Evolutionary conservation across 2,329 filamentous ascomycete genomes (phyloP).

Genomic region (Verticillium dahliae): DNA sequence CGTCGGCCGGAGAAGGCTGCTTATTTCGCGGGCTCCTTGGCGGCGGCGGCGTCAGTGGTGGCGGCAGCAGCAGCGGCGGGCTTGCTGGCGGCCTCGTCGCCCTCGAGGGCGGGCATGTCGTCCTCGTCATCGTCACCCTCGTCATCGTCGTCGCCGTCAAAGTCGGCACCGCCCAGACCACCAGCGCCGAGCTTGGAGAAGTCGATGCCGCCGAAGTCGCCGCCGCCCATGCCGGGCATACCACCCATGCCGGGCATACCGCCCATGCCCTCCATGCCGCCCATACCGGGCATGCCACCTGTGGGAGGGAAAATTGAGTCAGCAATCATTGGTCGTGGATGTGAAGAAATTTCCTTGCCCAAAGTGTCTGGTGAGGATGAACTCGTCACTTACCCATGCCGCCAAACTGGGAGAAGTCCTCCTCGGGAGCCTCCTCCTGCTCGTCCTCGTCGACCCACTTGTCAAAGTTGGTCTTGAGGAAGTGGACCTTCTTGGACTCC

Average conservation of each 20-base stretch:
- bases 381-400: conserved; percentile 51
- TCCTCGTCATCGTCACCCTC: conserved; percentile 62
- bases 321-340: background rate
- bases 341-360: background rate
- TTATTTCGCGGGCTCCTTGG: conserved; percentile 10
- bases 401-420: conserved; percentile 65
- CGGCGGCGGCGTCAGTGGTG: conserved; percentile 4
- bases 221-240: conserved; percentile 38
- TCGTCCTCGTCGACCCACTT: conserved; percentile 99
- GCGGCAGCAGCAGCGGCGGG: conserved; percentile 18
- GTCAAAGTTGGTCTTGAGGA: conserved; percentile 97
- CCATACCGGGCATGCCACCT: conserved; percentile 52
- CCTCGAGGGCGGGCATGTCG: conserved; percentile 80
- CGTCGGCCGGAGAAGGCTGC: background rate
- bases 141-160: conserved; percentile 39
- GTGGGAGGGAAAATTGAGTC: background rate
- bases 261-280: conserved; percentile 41
- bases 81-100: conserved; percentile 44
- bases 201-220: conserved; percentile 81
- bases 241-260: conserved; percentile 46
- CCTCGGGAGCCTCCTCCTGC: conserved; percentile 83
- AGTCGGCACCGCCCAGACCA: conserved; percentile 31
- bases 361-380: conserved; percentile 1
- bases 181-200: conserved; percentile 82
- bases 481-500: conserved; percentile 83